These are phyloP conservation scores for Sarocladiaceae sp. DNA, from an alignment of 2,329 filamentous ascomycete species.

Conservation along the genomic window DNA sequence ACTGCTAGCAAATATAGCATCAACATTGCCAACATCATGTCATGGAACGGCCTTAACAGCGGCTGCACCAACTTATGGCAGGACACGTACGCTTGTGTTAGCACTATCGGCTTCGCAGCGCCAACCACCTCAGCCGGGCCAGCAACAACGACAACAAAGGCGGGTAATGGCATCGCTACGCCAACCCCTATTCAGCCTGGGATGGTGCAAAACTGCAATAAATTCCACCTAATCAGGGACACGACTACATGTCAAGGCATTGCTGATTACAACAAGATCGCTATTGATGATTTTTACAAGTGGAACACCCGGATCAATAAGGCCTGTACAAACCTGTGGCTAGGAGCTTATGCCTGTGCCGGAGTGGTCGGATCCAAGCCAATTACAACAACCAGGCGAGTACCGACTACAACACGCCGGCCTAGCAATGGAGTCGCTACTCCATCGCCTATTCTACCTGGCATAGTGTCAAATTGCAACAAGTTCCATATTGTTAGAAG, in stretches of 20 bases:
- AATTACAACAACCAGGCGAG: not conserved
- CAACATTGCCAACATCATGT: constrained; percentile 17
- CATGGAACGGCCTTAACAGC: constrained; percentile 7
- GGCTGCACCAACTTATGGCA: constrained; percentile 8
- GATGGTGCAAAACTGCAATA: constrained; percentile 13
- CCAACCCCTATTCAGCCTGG: constrained; percentile 12
- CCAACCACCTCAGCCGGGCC: not conserved
- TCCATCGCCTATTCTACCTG: not conserved
- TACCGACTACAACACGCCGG: not conserved
- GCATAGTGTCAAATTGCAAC: not conserved
- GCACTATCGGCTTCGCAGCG: constrained; percentile 8
- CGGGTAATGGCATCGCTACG: constrained; percentile 13
- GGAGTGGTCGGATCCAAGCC: not conserved
- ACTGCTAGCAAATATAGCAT: constrained; percentile 6
- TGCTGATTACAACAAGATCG: not conserved
- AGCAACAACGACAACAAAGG: constrained; percentile 9
- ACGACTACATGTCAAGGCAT: constrained; percentile 9
- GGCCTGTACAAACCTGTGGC: constrained; percentile 7
- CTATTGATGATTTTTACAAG: constrained; percentile 17
- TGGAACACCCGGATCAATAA: constrained; percentile 8
- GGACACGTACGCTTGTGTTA: constrained; percentile 8
- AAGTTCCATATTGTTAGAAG: not conserved
- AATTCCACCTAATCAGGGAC: constrained; percentile 9
- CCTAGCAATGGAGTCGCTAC: not conserved
- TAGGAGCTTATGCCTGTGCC: constrained; percentile 6